phyloP scores from a whole-genome alignment of 2,329 filamentous ascomycete species.

The Macrophomina pseudophaseolina region DNA sequence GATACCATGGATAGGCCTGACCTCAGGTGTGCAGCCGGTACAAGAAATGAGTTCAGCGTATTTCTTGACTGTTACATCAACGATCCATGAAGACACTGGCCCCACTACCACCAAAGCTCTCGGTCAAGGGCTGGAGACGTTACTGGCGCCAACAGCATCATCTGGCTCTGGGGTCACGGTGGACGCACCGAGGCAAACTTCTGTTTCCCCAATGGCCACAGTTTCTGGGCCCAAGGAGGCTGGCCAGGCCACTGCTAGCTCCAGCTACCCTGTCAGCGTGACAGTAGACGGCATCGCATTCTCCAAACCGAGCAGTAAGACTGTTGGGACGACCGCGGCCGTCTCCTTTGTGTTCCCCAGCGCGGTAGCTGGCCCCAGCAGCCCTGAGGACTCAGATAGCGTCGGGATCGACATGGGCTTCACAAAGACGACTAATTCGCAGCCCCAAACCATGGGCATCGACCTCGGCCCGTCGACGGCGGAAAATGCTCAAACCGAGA shows the following conservation, averaged over 20 bases:
- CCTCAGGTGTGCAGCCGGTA: background rate
- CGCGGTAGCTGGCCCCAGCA: background rate
- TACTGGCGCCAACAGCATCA: background rate
- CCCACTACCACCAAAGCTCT: background rate
- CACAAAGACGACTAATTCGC: background rate
- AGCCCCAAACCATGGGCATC: slow-evolving; percentile 1
- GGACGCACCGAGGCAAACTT: background rate
- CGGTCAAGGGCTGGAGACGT: background rate
- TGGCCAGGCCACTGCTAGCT: background rate
- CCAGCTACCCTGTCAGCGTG: background rate
- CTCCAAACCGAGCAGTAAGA: background rate
- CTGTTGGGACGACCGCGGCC: background rate
- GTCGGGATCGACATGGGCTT: slow-evolving; percentile 12
- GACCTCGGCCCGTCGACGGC: background rate
- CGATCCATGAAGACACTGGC: background rate
- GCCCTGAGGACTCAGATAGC: background rate
- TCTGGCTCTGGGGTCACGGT: background rate
- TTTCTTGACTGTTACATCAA: background rate
- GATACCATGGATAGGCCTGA: background rate
- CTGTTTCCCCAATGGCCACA: background rate
- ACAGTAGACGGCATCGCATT: background rate
- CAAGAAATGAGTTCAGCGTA: background rate
- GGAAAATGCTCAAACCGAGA: background rate
- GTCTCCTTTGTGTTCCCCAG: background rate
- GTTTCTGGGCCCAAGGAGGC: background rate